Conservation (phyloP, 305 asterid species). For the Caryopteris hybrid region DNA sequence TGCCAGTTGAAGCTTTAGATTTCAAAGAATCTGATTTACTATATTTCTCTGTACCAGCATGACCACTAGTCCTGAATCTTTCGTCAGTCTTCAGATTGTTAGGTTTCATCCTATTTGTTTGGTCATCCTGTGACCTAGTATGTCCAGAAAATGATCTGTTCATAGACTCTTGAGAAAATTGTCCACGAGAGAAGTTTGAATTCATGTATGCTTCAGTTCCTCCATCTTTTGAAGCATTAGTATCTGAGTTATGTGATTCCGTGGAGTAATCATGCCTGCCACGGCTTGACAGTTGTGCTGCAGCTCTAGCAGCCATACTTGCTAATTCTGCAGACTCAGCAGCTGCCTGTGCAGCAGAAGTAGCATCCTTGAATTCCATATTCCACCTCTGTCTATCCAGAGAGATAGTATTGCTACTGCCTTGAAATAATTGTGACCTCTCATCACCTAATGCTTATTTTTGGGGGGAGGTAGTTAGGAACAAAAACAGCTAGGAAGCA, state of each 20-base stretch:
- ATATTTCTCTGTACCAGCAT: constrained; percentile 22
- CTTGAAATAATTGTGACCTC: constrained; percentile 28
- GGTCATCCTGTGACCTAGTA: constrained; percentile 24
- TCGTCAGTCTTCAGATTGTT: constrained; percentile 23
- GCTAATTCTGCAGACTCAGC: constrained; percentile 89
- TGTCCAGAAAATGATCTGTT: constrained; percentile 26
- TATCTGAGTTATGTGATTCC: constrained; percentile 32
- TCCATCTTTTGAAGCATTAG: constrained; percentile 19
- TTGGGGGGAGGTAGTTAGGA: not conserved
- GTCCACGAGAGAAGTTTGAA: constrained; percentile 27
- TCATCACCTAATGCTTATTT: constrained; percentile 24
- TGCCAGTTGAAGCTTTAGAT: constrained; percentile 33
- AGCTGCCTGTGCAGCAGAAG: constrained; percentile 84
- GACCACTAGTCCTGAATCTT: constrained; percentile 23
- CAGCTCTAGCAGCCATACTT: constrained; percentile 83
- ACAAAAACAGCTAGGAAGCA: not conserved
- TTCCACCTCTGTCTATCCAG: constrained; percentile 43
- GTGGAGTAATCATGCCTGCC: constrained; percentile 37
- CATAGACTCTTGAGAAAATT: constrained; percentile 25
- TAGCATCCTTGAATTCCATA: constrained; percentile 85
- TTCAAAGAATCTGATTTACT: constrained; percentile 29
- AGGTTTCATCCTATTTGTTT: constrained; percentile 17
- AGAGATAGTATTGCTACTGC: constrained; percentile 24
- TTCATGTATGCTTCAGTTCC: constrained; percentile 23
- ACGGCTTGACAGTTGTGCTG: constrained; percentile 64